A percentile compares a stretch with the other conserved stretches of the same genome.
phyloP scores from a whole-genome alignment of 208 protist species.

The Trypanosoma grayi region DNA sequence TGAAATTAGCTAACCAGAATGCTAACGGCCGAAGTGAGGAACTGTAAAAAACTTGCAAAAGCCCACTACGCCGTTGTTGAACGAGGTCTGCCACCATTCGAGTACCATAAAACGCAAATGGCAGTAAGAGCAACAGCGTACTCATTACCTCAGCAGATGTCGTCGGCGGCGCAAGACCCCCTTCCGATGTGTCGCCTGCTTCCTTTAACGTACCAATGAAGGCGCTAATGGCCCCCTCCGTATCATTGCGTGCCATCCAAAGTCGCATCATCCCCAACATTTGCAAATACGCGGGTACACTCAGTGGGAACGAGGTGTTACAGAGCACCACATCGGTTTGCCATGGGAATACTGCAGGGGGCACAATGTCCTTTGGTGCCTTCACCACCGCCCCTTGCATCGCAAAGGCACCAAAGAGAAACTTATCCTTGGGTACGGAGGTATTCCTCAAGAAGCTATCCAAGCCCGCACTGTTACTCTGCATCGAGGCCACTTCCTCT shows the following conservation, averaged over 20 bases:
- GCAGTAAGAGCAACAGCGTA: slow-evolving; percentile 23
- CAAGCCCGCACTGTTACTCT: slow-evolving; percentile 7
- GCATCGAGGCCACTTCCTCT: neutral
- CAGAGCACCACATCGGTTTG: slow-evolving; percentile 20
- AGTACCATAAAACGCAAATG: slow-evolving; percentile 28
- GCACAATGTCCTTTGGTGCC: neutral
- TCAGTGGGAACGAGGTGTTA: slow-evolving; percentile 24
- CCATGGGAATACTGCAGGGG: slow-evolving; percentile 14
- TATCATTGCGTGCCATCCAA: slow-evolving; percentile 14
- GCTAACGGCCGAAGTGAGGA: slow-evolving; percentile 5
- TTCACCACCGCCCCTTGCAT: slow-evolving; percentile 10
- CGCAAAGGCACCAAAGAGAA: slow-evolving; percentile 21
- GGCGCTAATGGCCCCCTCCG: slow-evolving; percentile 6
- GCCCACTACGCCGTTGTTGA: slow-evolving; percentile 13
- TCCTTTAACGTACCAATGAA: slow-evolving; percentile 4
- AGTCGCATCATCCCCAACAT: slow-evolving; percentile 15
- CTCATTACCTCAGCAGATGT: slow-evolving; percentile 6
- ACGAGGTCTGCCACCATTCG: slow-evolving; percentile 19
- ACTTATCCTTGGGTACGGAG: neutral
- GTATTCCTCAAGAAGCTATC: slow-evolving; percentile 1
- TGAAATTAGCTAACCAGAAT: slow-evolving; percentile 30
- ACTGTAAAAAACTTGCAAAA: slow-evolving; percentile 19
- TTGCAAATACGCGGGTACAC: slow-evolving; percentile 13
- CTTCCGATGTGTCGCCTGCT: neutral
- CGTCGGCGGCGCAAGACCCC: neutral